Evolutionary conservation across 2,329 filamentous ascomycete species (phyloP), one percentile per base, ranked within the genome.

Genomic region (Aureobasidium leucospermi): DNA sequence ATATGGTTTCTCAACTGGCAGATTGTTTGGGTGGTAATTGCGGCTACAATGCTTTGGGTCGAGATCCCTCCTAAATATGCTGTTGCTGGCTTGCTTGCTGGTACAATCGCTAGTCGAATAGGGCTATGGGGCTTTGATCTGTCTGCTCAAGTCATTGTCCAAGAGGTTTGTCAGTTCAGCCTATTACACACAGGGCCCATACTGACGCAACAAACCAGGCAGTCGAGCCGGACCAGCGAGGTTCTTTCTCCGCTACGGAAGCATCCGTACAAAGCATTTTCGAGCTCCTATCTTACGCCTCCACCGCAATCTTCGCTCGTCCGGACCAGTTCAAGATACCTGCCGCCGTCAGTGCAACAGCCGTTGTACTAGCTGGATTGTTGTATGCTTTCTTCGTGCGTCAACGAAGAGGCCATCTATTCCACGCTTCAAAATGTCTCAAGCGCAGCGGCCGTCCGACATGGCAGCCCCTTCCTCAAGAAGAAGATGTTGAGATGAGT

Each of bases 1-100:
- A 76, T 90, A 3, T 91, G 88, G 88, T 84, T 83, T 63, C 68
- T 86, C 9, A 85, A 80, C 59, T 88, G 85, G 81, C 86, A 90
- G 67, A 75, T 86, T n/a, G 60, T 75, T 2, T 84, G 79, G 48
- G 62, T 83, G 65, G 63, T 75, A 68, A 68, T 79, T 53, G 64
- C 74, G 66, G 69, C 74, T 19, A 64, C 64, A 2, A 65, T 69
- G 52, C 65, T 73, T 42, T 74, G 69, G 69, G 42, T 66, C 3
- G 62, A 65, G 16, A 15, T 59, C 1, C 45, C 38, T 3, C 63
- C 62, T 4, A 47, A 41, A 6, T 34, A 61, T 10, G 65, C 66
- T 8, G 65, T 65, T n/a, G 51, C 62, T 10, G 66, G 65, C 7
- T 69, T 77, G 6, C 70, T 78, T 4, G 63, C 66, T 2, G 74